Conservation (phyloP, 768 basidiomycete species). For the Tricholoma sp. region DNA sequence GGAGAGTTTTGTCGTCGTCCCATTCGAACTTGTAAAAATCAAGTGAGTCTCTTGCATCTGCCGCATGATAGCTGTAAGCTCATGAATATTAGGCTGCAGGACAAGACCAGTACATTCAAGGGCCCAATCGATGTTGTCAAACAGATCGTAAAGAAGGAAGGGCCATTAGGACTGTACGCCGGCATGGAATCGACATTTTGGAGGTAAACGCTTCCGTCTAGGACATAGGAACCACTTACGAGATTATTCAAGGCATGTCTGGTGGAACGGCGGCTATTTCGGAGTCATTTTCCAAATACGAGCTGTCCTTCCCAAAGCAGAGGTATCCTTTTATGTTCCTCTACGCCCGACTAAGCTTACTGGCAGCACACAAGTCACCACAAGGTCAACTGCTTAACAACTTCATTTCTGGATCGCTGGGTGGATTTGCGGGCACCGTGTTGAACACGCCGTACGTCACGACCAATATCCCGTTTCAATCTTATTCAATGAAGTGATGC, state of each 20-base stretch:
- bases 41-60: slow-evolving; percentile 36
- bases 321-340: slow-evolving; percentile 42
- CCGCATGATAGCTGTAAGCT: not conserved
- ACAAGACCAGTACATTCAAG: slow-evolving; percentile 84
- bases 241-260: slow-evolving; percentile 53
- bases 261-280: slow-evolving; percentile 97
- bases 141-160: slow-evolving; percentile 72
- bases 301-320: slow-evolving; percentile 73
- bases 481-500: not conserved
- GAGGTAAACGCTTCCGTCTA: slow-evolving; percentile 53
- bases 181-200: slow-evolving; percentile 99
- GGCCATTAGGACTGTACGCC: slow-evolving; percentile 80
- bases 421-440: slow-evolving; percentile 85
- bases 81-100: slow-evolving; percentile 61
- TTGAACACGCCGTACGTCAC: slow-evolving; percentile 83
- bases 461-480: not conserved
- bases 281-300: slow-evolving; percentile 87
- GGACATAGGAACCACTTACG: not conserved
- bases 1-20: slow-evolving; percentile 93
- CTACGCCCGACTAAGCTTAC: not conserved
- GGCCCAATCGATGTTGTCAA: slow-evolving; percentile 91
- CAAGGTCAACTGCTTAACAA: slow-evolving; percentile 82
- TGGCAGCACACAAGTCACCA: slow-evolving; percentile 38
- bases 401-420: slow-evolving; percentile 84
- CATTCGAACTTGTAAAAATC: slow-evolving; percentile 94